phyloP scores from a whole-genome alignment of 257 asterid genomes.

The Nicotiana paniculata region DNA sequence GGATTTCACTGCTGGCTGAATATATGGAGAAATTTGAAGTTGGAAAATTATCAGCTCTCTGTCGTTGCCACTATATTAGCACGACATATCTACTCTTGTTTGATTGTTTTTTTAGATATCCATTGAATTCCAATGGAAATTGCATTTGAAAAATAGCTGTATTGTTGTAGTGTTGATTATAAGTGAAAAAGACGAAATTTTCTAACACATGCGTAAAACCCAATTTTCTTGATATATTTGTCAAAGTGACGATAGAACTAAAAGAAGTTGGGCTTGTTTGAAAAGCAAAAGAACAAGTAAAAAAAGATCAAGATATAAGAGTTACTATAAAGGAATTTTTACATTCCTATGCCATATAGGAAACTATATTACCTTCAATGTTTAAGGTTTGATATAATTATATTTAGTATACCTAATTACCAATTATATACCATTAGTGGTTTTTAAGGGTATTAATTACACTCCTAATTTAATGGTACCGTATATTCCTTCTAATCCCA shows the following conservation, averaged over 20 bases:
- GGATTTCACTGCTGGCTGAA: background rate
- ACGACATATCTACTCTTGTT: background rate
- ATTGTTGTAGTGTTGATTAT: background rate
- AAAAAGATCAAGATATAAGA: too few species aligned
- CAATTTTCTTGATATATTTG: background rate
- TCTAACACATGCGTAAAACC: background rate
- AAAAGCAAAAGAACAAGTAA: background rate
- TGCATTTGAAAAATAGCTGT: background rate
- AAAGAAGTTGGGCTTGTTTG: background rate
- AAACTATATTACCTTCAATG: too few species aligned
- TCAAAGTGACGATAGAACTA: background rate
- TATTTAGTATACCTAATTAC: too few species aligned
- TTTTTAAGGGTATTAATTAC: too few species aligned
- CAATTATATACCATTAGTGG: too few species aligned
- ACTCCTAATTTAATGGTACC: too few species aligned
- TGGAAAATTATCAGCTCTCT: background rate
- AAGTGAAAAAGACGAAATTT: background rate
- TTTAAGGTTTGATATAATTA: too few species aligned
- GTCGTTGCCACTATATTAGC: background rate
- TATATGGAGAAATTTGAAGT: background rate
- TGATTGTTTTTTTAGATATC: background rate
- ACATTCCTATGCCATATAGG: too few species aligned
- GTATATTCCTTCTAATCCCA: too few species aligned
- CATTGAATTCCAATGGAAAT: background rate
- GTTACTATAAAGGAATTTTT: too few species aligned